Conservation (phyloP, 495 filamentous ascomycete genomes). For the Aspergillus sclerotiicarbonarius region DNA sequence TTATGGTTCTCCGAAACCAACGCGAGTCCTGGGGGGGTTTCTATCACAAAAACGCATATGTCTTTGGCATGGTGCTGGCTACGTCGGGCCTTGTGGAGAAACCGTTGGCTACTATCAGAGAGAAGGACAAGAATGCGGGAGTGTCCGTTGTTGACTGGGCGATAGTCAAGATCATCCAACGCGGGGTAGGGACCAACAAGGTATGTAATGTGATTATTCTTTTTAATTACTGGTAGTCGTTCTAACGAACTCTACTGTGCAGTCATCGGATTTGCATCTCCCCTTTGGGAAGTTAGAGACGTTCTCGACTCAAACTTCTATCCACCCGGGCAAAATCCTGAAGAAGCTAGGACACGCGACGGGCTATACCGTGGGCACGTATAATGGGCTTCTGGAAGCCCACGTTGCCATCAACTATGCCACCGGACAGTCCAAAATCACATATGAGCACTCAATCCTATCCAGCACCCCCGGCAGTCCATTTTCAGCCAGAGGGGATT, state of each 20-base stretch:
- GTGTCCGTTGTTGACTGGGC: background rate
- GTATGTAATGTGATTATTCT: background rate
- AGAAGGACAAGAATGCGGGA: background rate
- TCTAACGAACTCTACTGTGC: too few relatives aligned
- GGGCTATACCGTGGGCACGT: background rate
- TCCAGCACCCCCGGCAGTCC: background rate
- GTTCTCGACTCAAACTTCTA: too few relatives aligned
- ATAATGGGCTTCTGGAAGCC: background rate
- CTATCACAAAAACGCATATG: background rate
- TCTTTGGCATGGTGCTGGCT: background rate
- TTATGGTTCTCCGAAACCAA: background rate
- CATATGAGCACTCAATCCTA: background rate
- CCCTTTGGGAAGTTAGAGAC: too few relatives aligned
- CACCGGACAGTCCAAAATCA: background rate
- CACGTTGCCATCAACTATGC: background rate
- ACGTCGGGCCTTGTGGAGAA: background rate
- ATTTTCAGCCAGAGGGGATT: too few relatives aligned
- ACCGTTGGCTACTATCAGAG: background rate
- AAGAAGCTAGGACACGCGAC: background rate
- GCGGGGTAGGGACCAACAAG: background rate
- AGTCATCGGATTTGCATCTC: too few relatives aligned
- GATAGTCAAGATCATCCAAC: background rate
- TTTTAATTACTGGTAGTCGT: too few relatives aligned
- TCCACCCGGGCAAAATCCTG: background rate
- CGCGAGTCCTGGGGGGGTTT: background rate